Conservation (phyloP, 2,329 filamentous ascomycete species). For the Talaromyces funiculosus region DNA sequence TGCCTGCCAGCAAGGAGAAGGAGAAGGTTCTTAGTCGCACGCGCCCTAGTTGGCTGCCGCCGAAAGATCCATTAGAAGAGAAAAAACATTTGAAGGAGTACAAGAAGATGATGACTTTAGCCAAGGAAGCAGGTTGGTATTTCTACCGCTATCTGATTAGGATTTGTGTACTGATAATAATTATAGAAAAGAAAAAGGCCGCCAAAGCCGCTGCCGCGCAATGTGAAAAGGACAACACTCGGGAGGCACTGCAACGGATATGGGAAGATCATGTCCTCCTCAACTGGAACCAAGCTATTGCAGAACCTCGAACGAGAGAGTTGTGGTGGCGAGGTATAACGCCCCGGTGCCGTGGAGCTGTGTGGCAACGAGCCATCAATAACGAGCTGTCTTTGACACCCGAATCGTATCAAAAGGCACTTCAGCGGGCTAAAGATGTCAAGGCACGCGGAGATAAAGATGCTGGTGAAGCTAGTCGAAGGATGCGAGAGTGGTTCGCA, state of each 20-base stretch:
- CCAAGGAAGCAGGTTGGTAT: conserved; percentile 51
- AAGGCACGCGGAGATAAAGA: conserved; percentile 40
- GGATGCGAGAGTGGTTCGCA: conserved; percentile 48
- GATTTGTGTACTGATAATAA: not conserved
- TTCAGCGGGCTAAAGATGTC: conserved; percentile 50
- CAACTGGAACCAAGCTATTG: conserved; percentile 53
- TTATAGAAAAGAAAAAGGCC: conserved; percentile 45
- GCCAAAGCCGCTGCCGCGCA: conserved; percentile 43
- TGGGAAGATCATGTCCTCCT: conserved; percentile 59
- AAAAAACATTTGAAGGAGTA: conserved; percentile 74
- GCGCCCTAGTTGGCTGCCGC: conserved; percentile 62
- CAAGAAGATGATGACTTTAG: conserved; percentile 60
- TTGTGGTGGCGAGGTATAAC: conserved; percentile 62
- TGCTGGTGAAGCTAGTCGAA: conserved; percentile 38
- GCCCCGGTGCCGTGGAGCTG: conserved; percentile 49
- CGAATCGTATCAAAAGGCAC: conserved; percentile 52
- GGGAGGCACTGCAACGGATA: conserved; percentile 52
- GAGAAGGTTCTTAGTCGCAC: conserved; percentile 60
- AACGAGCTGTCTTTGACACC: conserved; percentile 55
- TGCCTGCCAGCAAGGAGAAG: conserved; percentile 62
- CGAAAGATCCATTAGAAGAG: conserved; percentile 80
- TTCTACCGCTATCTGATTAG: not conserved
- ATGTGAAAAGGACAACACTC: conserved; percentile 48
- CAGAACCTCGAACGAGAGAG: conserved; percentile 52
- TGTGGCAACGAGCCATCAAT: conserved; percentile 57